Evolutionary conservation across 768 basidiomycete species (phyloP).

Genomic region (Podaxis mareebaensis): DNA sequence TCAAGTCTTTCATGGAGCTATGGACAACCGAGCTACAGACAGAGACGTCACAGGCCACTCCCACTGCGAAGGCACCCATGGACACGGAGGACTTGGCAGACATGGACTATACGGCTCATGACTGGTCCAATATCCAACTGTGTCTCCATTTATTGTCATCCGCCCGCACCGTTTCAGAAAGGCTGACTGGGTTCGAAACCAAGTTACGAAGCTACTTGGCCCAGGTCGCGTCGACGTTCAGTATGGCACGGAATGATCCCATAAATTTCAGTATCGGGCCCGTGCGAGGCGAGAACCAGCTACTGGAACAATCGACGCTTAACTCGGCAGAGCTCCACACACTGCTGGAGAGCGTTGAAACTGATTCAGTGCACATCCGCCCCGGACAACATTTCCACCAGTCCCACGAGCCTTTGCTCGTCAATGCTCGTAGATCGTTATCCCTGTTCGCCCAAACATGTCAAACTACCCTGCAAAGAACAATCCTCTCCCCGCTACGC

Average conservation of each 20-base stretch:
- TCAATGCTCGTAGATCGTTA: conserved; percentile 54
- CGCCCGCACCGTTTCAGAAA: conserved; percentile 70
- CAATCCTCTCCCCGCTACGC: conserved; percentile 82
- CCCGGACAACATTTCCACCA: conserved; percentile 25
- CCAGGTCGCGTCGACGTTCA: conserved; percentile 61
- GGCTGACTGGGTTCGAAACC: conserved; percentile 66
- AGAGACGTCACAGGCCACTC: conserved; percentile 32
- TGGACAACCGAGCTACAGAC: conserved; percentile 56
- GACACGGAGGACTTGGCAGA: conserved; percentile 70
- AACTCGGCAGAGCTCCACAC: conserved; percentile 77
- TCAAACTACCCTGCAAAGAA: conserved; percentile 77
- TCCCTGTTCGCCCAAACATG: conserved; percentile 68
- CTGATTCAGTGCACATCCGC: conserved; percentile 31
- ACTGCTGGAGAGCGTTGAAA: conserved; percentile 55
- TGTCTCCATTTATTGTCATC: conserved; percentile 84
- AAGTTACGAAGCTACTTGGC: conserved; percentile 61
- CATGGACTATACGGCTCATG: conserved; percentile 84
- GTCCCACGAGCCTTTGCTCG: conserved; percentile 46
- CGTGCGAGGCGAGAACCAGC: conserved; percentile 67
- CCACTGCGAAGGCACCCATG: conserved; percentile 25
- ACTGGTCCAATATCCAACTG: conserved; percentile 86
- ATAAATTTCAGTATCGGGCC: conserved; percentile 53
- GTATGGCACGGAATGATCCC: conserved; percentile 55
- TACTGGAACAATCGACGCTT: conserved; percentile 82
- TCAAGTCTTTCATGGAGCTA: conserved; percentile 68